A percentile compares a stretch with the other conserved stretches of the same genome.
Evolutionary conservation across 495 filamentous ascomycete species (phyloP).

Genomic region (Aspergillus saccharolyticus): DNA sequence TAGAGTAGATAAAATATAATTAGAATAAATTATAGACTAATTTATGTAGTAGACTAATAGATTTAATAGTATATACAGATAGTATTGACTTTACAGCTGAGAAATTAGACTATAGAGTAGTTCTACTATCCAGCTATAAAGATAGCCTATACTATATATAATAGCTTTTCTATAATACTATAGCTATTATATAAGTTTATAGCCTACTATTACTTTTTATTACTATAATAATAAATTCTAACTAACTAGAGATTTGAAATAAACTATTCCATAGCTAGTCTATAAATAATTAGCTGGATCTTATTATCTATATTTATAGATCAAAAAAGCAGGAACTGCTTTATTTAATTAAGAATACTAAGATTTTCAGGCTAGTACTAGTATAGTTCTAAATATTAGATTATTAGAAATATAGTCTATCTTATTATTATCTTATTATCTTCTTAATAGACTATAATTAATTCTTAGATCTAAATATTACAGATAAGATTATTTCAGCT

Average conservation of each 20-base stretch:
- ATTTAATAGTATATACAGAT: too few relatives aligned
- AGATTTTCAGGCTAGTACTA: background rate
- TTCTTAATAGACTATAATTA: too few relatives aligned
- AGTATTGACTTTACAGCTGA: too few relatives aligned
- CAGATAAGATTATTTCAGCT: background rate
- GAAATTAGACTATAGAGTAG: background rate
- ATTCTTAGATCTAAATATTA: too few relatives aligned
- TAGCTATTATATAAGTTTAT: background rate
- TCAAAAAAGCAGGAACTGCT: too few relatives aligned
- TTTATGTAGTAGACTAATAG: too few relatives aligned
- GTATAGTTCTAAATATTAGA: background rate
- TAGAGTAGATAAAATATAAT: too few relatives aligned
- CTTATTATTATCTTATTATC: too few relatives aligned
- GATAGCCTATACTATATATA: background rate
- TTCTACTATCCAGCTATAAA: background rate
- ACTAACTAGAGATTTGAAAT: constrained; percentile 1
- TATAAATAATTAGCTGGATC: background rate
- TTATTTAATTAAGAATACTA: background rate
- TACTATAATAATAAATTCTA: constrained; percentile 1
- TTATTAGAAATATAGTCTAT: too few relatives aligned
- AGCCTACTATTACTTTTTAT: background rate
- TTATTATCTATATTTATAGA: too few relatives aligned
- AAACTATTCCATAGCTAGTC: constrained; percentile 2
- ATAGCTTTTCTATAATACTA: background rate
- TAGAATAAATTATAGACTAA: too few relatives aligned